phyloP scores from a whole-genome alignment of 805 yeast genomes.

The Scheffersomyces lignosus region DNA sequence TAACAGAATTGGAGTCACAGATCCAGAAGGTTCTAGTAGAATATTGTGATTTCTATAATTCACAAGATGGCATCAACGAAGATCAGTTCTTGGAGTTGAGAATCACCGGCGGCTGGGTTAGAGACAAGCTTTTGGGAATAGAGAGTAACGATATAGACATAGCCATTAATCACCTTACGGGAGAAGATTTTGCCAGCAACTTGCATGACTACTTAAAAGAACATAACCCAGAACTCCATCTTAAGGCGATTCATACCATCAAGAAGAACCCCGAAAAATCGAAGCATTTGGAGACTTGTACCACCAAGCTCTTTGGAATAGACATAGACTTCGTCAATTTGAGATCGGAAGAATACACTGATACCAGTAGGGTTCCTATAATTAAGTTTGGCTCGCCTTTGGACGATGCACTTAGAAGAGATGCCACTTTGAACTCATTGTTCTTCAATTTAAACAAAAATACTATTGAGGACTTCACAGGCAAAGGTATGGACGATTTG shows the following conservation, averaged over 20 bases:
- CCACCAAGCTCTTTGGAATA: constrained; percentile 78
- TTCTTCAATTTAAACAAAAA: constrained; percentile 76
- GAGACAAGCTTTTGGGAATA: constrained; percentile 85
- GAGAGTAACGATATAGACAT: constrained; percentile 88
- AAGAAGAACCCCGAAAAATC: constrained; percentile 93
- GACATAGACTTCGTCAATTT: constrained; percentile 93
- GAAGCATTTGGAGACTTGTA: constrained; percentile 95
- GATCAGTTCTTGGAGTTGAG: constrained; percentile 51
- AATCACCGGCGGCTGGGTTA: constrained; percentile 98
- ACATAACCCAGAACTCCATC: constrained; percentile 27
- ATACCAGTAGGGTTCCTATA: constrained; percentile 81
- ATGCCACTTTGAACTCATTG: constrained; percentile 91
- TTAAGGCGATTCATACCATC: constrained; percentile 67
- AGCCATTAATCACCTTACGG: constrained; percentile 81
- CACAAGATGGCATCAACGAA: constrained; percentile 9
- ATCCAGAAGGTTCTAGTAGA: constrained; percentile 42
- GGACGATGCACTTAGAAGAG: constrained; percentile 90
- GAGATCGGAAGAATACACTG: constrained; percentile 82
- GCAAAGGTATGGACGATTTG: constrained; percentile 72
- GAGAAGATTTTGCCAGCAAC: constrained; percentile 77
- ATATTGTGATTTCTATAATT: constrained; percentile 40
- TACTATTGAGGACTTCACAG: constrained; percentile 83
- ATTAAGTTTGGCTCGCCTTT: constrained; percentile 85
- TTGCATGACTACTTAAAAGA: constrained; percentile 49
- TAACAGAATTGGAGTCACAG: constrained; percentile 43